Evolutionary conservation across 1,284 basidiomycete species (phyloP), one percentile per base, ranked within the genome.

Genomic region (Bondarzewia mesenterica): DNA sequence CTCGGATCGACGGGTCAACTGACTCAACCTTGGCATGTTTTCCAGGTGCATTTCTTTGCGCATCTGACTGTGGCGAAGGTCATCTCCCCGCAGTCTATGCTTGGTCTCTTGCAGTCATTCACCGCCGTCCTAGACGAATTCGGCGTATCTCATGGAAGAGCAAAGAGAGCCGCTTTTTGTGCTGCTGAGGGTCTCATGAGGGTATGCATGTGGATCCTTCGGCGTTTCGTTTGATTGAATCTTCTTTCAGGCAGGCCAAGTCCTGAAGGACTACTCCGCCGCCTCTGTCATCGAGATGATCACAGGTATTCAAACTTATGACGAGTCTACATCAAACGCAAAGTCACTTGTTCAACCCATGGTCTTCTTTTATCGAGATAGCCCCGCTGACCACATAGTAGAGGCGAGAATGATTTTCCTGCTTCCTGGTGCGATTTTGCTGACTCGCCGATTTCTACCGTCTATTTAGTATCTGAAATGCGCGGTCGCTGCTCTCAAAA

Each of bases 111-210:
- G 22, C 80, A 83, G 52, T 86, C 89, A 0, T 89, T 95, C 57
- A 82, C 85, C 3, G 75, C 83, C 0, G 93, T 95, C 2, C 69
- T 96, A 22, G 89, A 93, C 55, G 93, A 95, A 62, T 90, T 94
- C 54, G 89, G 88, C 42, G 90, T 92, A 2, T 91, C 91, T 5
- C 84, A 90, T 53, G 83, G 84, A 26, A 78, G 93, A 16, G 90
- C 89, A 0, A 89, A 93, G 62, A 78, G 83, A 42, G 91, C 90
- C 0, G 87, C 88, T 1, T 67, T 92, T 18, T 93, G 89, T 64
- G 91, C 93, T 16, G 86, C 82, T 6, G 92, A 96, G 62, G 91
- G 89, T 7, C 70, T 96, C 4, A 80, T 93, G 63, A 82, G 91
- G 52, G 89, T 87, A 23, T 23, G 8, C 37, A 42, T 37, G 7